Percentiles rank a stretch among this genome's conserved stretches.
These are phyloP conservation scores for Isochrysis galbana DNA, from an alignment of 78 protist species.

Conservation along the genomic window DNA sequence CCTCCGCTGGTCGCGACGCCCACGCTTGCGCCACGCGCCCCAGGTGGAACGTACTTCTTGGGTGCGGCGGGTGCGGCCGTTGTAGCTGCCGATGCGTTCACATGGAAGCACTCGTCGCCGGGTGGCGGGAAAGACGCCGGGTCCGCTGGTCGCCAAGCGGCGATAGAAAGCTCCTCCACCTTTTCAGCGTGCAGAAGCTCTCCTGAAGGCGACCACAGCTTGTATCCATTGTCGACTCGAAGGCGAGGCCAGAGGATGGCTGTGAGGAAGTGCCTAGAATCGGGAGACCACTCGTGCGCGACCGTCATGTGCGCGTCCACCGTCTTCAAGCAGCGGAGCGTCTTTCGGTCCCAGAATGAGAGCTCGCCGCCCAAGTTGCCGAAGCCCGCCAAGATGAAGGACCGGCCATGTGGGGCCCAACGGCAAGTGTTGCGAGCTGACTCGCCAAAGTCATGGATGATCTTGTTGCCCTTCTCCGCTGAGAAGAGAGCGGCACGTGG, in stretches of 20 bases:
- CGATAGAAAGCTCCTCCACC: not conserved
- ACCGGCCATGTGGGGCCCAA: conserved; percentile 53
- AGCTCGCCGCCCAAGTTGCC: conserved; percentile 66
- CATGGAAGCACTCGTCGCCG: not conserved
- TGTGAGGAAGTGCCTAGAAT: conserved; percentile 37
- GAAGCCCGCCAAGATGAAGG: conserved; percentile 56
- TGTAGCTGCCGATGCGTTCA: not conserved
- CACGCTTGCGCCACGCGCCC: not conserved
- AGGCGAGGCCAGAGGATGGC: conserved; percentile 71
- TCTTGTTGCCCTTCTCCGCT: not conserved
- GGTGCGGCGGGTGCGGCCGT: not conserved
- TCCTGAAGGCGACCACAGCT: not conserved
- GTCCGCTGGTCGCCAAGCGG: not conserved
- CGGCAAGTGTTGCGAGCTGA: conserved; percentile 54
- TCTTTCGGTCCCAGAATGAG: conserved; percentile 39
- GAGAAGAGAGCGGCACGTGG: not conserved
- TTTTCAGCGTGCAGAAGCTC: not conserved
- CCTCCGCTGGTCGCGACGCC: not conserved
- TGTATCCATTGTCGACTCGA: conserved; percentile 60
- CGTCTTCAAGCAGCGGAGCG: not conserved
- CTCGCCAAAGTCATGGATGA: conserved; percentile 62
- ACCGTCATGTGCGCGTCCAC: conserved; percentile 34
- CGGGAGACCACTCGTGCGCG: conserved; percentile 53
- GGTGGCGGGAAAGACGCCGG: not conserved
- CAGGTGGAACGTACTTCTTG: not conserved